A percentile compares a stretch with the other conserved stretches of the same genome.
Evolutionary conservation across 257 asterid species (phyloP).

Genomic region (Linaria vulgaris): DNA sequence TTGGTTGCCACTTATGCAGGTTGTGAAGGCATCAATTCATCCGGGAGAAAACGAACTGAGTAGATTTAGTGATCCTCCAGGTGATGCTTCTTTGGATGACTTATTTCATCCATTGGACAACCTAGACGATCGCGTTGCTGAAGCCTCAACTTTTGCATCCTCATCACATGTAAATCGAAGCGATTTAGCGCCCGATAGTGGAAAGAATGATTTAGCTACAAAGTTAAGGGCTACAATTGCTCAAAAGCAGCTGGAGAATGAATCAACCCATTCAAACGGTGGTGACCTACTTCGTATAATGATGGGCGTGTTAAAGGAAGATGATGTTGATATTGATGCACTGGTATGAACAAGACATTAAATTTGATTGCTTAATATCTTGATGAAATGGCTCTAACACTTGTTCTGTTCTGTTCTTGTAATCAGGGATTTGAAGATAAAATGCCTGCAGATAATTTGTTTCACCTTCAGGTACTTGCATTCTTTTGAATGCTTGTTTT

Average conservation of each 20-base stretch:
- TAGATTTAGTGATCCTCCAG: constrained; percentile 93
- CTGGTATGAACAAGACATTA: constrained; percentile 47
- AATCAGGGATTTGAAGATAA: constrained; percentile 89
- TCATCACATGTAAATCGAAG: constrained; percentile 52
- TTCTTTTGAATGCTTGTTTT: neutral
- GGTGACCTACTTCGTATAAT: constrained; percentile 81
- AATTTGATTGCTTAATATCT: constrained; percentile 25
- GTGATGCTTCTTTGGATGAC: constrained; percentile 92
- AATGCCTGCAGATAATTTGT: constrained; percentile 77
- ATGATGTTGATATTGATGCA: constrained; percentile 80
- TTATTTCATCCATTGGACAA: constrained; percentile 80
- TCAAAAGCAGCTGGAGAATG: constrained; percentile 80
- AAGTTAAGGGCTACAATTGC: constrained; percentile 94
- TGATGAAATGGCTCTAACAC: constrained; percentile 16
- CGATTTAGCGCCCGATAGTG: constrained; percentile 49
- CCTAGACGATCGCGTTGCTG: constrained; percentile 56
- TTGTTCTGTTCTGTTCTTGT: constrained; percentile 31
- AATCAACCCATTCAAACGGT: constrained; percentile 69
- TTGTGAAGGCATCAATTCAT: constrained; percentile 50
- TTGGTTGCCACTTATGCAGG: constrained; percentile 41
- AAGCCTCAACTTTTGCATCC: constrained; percentile 82
- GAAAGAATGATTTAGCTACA: constrained; percentile 85
- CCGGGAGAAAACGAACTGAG: constrained; percentile 72
- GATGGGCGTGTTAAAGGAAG: constrained; percentile 96
- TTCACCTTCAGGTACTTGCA: constrained; percentile 89